These are phyloP conservation scores for Hypoxylon sp. DNA, from an alignment of 2,329 filamentous ascomycete genomes.

Conservation along the genomic window DNA sequence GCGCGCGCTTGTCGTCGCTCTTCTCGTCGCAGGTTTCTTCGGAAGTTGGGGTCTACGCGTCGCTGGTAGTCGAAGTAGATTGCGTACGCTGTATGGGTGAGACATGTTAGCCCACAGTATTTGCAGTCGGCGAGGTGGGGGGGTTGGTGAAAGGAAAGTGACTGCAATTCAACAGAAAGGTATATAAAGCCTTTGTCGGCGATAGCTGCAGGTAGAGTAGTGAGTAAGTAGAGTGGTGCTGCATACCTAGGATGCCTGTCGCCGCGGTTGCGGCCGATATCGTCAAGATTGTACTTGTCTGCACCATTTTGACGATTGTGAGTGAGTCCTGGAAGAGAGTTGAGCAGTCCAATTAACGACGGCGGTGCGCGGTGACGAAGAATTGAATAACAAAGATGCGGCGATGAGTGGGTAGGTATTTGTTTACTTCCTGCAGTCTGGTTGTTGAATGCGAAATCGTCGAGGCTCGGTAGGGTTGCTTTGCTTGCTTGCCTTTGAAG, in stretches of 20 bases:
- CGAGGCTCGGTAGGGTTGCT: constrained; percentile 18
- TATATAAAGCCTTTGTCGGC: too few relatives aligned
- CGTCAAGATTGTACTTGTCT: constrained; percentile 68
- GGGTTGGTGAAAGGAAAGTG: constrained; percentile 3
- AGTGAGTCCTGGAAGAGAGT: background rate
- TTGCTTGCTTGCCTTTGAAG: constrained; percentile 12
- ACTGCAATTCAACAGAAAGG: too few relatives aligned
- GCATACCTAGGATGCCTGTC: constrained; percentile 70
- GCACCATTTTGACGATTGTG: constrained; percentile 56
- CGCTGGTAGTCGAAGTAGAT: constrained; percentile 77
- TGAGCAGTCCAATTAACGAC: constrained; percentile 17
- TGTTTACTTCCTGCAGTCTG: background rate
- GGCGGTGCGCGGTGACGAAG: background rate
- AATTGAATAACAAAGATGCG: constrained; percentile 3
- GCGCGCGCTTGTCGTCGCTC: constrained; percentile 78
- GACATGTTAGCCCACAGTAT: constrained; percentile 20
- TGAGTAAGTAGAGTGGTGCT: constrained; percentile 33
- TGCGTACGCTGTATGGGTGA: constrained; percentile 66
- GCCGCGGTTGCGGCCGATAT: constrained; percentile 72
- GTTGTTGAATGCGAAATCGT: constrained; percentile 17
- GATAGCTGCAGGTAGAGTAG: background rate
- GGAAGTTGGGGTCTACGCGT: constrained; percentile 73
- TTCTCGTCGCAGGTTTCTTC: constrained; percentile 77
- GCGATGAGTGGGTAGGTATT: background rate
- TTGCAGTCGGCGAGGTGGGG: constrained; percentile 27